phyloP scores from a whole-genome alignment of 768 basidiomycete genomes.

The Rhodosporidiobolus sp. region DNA sequence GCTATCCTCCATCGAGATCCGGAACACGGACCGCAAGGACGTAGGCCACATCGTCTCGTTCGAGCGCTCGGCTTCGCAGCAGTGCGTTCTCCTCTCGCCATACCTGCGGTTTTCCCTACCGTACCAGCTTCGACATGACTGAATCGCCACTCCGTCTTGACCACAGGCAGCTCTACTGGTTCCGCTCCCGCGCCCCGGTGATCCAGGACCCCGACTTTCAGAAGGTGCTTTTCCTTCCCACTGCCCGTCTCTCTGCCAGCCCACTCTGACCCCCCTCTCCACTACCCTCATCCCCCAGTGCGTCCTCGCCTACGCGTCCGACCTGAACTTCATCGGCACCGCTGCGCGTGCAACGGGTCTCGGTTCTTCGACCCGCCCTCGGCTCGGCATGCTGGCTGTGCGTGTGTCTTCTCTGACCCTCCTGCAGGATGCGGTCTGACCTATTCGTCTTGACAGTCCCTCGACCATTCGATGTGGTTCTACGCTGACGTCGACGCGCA shows the following conservation, averaged over 20 bases:
- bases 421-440: neutral
- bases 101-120: too few species aligned
- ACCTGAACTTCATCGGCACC: conserved; percentile 40
- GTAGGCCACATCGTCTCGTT: conserved; percentile 17
- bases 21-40: conserved; percentile 37
- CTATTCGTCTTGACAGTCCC: conserved; percentile 5
- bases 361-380: conserved; percentile 20
- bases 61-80: conserved; percentile 1
- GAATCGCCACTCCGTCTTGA: neutral
- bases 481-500: conserved; percentile 37
- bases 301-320: conserved; percentile 39
- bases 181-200: conserved; percentile 32
- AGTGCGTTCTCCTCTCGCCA: conserved; percentile 12
- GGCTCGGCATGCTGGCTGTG: conserved; percentile 43
- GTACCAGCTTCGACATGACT: too few species aligned
- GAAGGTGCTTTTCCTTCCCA: conserved; percentile 4
- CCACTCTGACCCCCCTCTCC: neutral
- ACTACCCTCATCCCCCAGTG: conserved; percentile 29
- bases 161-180: conserved; percentile 35
- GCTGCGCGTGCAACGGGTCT: conserved; percentile 36
- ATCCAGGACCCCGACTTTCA: conserved; percentile 36
- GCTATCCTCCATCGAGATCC: conserved; percentile 41
- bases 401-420: neutral
- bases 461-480: conserved; percentile 43
- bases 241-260: neutral